Evolutionary conservation across 805 yeast species (phyloP).

Genomic region (Clavispora phyllophila): DNA sequence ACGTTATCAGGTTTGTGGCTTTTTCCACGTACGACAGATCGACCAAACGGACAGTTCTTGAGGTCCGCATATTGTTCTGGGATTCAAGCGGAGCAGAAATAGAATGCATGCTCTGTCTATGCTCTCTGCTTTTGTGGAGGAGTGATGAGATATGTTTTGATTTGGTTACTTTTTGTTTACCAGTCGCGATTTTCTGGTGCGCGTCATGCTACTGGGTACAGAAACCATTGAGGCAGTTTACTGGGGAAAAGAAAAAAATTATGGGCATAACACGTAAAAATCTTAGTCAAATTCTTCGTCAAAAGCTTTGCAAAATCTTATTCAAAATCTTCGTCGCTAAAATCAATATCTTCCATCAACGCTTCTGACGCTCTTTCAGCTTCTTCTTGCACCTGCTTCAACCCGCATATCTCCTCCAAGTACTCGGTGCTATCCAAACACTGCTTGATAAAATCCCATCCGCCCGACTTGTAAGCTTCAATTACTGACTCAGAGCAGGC

Average conservation of each 20-base stretch:
- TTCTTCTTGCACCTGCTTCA: slow-evolving; percentile 62
- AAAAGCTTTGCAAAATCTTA: neutral
- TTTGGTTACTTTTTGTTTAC: neutral
- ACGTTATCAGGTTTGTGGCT: neutral
- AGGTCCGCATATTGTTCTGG: neutral
- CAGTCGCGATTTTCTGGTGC: neutral
- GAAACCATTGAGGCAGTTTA: too few relatives aligned
- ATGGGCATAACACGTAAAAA: too few relatives aligned
- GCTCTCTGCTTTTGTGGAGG: neutral
- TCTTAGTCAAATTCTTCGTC: neutral
- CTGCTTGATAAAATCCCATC: slow-evolving; percentile 76
- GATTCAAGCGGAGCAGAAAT: neutral
- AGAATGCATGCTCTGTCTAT: neutral
- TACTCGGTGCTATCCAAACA: slow-evolving; percentile 65
- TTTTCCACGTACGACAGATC: slow-evolving; percentile 5
- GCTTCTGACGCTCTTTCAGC: slow-evolving; percentile 51
- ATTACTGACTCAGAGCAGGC: slow-evolving; percentile 73
- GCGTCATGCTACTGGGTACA: neutral
- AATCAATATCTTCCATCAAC: slow-evolving; percentile 20
- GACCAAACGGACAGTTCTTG: slow-evolving; percentile 4
- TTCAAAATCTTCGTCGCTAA: slow-evolving; percentile 3
- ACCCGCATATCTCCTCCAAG: slow-evolving; percentile 76
- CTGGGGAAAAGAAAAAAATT: too few relatives aligned
- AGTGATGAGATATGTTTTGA: neutral
- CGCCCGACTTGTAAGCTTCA: slow-evolving; percentile 42